phyloP scores from a whole-genome alignment of 2,329 filamentous ascomycete species.

The Arthrobotrys entomopaga region DNA sequence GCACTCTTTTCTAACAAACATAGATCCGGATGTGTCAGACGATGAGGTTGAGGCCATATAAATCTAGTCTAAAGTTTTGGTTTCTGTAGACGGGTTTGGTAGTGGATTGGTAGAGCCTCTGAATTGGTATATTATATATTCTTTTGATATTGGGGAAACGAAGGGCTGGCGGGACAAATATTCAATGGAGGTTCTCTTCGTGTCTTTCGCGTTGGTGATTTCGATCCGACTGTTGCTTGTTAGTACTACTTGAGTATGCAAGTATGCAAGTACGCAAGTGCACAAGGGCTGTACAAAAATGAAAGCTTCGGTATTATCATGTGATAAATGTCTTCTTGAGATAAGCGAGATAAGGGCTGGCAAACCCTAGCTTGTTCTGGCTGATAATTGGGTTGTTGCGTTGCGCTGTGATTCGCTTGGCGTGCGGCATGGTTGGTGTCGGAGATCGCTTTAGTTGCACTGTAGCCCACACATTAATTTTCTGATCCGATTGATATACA shows the following conservation, averaged over 20 bases:
- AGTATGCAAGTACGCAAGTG: no score
- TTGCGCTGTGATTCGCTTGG: no score
- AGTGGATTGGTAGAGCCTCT: no score
- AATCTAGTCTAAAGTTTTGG: neutral
- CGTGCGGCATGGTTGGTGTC: no score
- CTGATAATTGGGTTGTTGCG: neutral
- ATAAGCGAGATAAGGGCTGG: conserved; percentile 41
- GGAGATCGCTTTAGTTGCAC: neutral
- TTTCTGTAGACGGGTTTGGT: neutral
- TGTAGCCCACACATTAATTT: conserved; percentile 20
- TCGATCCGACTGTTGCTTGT: no score
- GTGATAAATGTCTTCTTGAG: neutral
- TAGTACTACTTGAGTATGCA: no score
- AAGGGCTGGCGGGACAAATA: no score
- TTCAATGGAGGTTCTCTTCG: neutral
- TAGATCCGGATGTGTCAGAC: conserved; percentile 58
- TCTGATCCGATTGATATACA: conserved; percentile 10
- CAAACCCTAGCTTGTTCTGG: conserved; percentile 10
- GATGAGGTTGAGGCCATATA: conserved; percentile 58
- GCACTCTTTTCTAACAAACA: conserved; percentile 73
- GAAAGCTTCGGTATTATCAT: no score
- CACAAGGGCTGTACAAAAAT: no score
- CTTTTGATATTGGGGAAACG: no score
- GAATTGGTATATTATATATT: no score
- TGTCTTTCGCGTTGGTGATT: no score